These are phyloP conservation scores for Moringa oleifera DNA, from an alignment of 345 rosid species.

Conservation along the genomic window DNA sequence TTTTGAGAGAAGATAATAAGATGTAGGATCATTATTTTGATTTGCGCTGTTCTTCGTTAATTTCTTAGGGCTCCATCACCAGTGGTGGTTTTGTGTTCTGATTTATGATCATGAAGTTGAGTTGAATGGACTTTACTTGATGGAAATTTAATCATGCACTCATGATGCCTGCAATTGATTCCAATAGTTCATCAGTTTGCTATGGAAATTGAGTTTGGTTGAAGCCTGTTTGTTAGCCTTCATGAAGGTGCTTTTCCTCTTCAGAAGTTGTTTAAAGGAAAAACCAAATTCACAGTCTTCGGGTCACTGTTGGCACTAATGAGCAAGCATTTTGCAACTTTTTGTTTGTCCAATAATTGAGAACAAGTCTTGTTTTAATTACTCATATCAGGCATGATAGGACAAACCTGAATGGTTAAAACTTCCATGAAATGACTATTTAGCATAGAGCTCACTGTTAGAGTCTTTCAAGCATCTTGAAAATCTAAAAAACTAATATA, in stretches of 20 bases:
- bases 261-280: too few species aligned
- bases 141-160: neutral
- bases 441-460: neutral
- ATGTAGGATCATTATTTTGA: too few species aligned
- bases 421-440: neutral
- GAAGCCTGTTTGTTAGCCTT: too few species aligned
- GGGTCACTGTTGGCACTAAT: neutral
- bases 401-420: neutral
- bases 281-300: neutral
- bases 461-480: too few species aligned
- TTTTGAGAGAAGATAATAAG: too few species aligned
- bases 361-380: neutral
- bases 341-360: neutral
- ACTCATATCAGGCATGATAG: neutral
- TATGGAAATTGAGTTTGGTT: neutral
- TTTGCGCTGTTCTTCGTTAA: too few species aligned
- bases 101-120: too few species aligned
- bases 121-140: neutral
- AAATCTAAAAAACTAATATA: too few species aligned
- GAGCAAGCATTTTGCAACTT: neutral
- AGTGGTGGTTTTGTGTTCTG: too few species aligned
- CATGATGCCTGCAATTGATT: neutral
- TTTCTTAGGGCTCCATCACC: too few species aligned
- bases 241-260: too few species aligned
- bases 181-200: neutral